Base-by-base conservation (phyloP, 768 basidiomycete genomes). In the Tricholoma furcatifolium region DNA sequence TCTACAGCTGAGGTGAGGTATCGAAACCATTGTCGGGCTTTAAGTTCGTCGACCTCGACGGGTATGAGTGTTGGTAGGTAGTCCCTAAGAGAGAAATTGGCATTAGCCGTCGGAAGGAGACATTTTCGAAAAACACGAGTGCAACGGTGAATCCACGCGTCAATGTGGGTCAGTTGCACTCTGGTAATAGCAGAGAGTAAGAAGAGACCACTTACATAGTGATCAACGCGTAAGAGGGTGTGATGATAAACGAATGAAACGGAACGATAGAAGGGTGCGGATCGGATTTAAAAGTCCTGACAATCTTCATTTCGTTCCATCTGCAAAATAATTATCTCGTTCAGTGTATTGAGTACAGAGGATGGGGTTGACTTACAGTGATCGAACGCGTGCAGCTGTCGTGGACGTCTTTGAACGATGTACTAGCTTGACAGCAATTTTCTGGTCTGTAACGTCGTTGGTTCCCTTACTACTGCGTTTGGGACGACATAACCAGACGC, bases 291-390 rank as follows among this genome's bases (percentile, higher is more conserved):
- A 98, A 84, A 10, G 84, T 75, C 60, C 90, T 80, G 54, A 98
- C 85, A 61, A 95, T 88, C 79, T 96, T 96, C 93, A 95, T 95
- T 75, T 98, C 94, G 65, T 94, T 95, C 94, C 94, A 93, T 73
- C 91, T 93, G 20, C 15, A 54, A 12, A 6, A n/a, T 55, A 17
- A 21, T 20, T 14, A 20, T 23, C 38, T 60, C 40, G 60, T 35
- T 3, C 35, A 54, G 27, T 40, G 12, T 23, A 27, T 15, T 14
- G n/a, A 14, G 24, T 11, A 31, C 50, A 51, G 42, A 42, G 48
- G 35, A 39, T 18, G 21, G 17, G 46, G 21, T 44, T 21, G 1
- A 75, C 86, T 56, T 64, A 97, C 83, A 98, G 75, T 41, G 93
- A 93, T 63, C 86, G 77, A 51, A 99, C 90, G 47, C 96, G 82